Conservation (phyloP, 129 eudicot genomes). For the carrot (Daucus carota) region DNA sequence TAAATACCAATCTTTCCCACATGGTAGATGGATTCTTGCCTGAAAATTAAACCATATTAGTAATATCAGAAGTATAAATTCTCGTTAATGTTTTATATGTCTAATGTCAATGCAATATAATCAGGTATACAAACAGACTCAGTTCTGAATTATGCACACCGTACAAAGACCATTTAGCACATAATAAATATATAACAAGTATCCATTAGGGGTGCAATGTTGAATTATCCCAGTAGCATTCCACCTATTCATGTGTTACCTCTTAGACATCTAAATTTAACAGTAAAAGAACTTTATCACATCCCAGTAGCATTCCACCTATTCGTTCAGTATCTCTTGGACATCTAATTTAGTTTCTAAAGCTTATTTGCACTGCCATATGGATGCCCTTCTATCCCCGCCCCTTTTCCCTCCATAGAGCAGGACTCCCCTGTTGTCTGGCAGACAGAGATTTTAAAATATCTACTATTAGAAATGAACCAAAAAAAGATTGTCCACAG, state of each 20-base stretch:
- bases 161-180: not conserved
- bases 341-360: not conserved
- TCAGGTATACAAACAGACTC: not conserved
- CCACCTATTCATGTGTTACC: too few species aligned
- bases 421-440: not conserved
- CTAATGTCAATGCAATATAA: too few species aligned
- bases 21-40: constrained; percentile 73
- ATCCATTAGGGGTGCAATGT: not conserved
- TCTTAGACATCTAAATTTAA: too few species aligned
- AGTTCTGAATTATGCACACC: not conserved
- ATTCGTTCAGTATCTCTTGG: not conserved
- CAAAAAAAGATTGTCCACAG: not conserved
- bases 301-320: not conserved
- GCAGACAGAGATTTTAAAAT: not conserved
- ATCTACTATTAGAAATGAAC: not conserved
- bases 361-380: not conserved
- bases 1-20: constrained; percentile 79
- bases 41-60: constrained; percentile 17
- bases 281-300: not conserved
- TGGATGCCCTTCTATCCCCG: not conserved
- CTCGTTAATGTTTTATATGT: not conserved
- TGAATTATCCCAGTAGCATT: too few species aligned
- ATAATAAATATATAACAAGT: not conserved
- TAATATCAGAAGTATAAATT: not conserved
- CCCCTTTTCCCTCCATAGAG: not conserved